Evolutionary conservation across 2,329 filamentous ascomycete species (phyloP), one percentile per base, ranked within the genome.

Genomic region (Cadophora gregata): DNA sequence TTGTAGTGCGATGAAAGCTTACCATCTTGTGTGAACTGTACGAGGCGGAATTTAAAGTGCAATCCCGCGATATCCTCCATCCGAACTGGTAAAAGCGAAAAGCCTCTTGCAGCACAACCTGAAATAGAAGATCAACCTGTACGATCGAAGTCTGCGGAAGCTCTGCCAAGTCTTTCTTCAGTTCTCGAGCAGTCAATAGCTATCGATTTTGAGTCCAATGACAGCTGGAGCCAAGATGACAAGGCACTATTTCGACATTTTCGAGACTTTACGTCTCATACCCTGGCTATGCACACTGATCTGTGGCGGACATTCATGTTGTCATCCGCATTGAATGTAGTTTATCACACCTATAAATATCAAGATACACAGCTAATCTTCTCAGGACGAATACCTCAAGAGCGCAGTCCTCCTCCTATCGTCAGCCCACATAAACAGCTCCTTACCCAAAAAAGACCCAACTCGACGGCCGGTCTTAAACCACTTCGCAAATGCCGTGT

Each of bases 1-100:
- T 47, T 21, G 8, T 10, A 68, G 66, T 68, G 66, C 21, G 66
- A 68, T 56, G 66, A 68, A 53, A 42, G 45, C 2, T 38, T 24
- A 21, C 63, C 63, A 38, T 45, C 55, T 1, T 68, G 66, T 42
- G 31, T 27, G 3, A 68, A 68, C 38, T 68, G 66, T 25, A 50
- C 45, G 25, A 63, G 59, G 42, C 45, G 66, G 21, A 60, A 56
- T 24, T n/a, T 68, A 1, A 63, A 38, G 16, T 61, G 63, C 47
- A 58, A 55, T 31, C 48, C 56, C 7, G n/a, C 25, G 7, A 12
- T 31, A n/a, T 12, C n/a, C 29, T 19, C 38, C n/a, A 58, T 33
- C 4, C 47, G 36, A 51, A 31, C 14, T n/a, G 16, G 24, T 27
- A 61, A 42, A 9, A 38, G 8, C 25, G 53, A 58, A 21, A 58